Base-by-base conservation (phyloP, 768 basidiomycete genomes). In the Rossbeevera mucosa region DNA sequence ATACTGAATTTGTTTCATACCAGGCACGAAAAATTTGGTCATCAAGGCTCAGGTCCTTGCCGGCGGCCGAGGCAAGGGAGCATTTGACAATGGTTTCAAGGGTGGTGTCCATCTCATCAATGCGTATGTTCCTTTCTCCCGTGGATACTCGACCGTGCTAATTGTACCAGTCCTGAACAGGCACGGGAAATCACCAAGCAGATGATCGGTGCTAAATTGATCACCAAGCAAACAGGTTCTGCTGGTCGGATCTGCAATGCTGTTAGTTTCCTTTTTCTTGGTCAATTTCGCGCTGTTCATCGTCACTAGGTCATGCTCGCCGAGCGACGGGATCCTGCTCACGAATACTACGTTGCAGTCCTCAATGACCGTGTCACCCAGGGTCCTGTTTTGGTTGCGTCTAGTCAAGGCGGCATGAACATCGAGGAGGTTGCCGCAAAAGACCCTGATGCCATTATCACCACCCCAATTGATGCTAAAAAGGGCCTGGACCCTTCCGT, bases 1-100 rank as follows among this genome's bases (percentile, higher is more conserved):
- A 25, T 3, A 24, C 36, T 22, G 13, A 44, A 24, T 21, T 51
- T 50, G 48, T 45, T 52, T 38, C 45, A 16, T 3, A 33, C 31
- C 64, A 95, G 92, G 83, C 56, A 76, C 76, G 28, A 77, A 86
- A 50, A 81, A 82, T 56, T 85, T 95, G 48, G 95, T 99, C 29
- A 94, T 99, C 73, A 98, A 98, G 74, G 96, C 96, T 33, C 96
- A 99, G 71, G 96, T 99, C 7, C 86, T 99, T 50, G 96, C 96
- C 58, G 96, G 96, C 63, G 96, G 96, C 57, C 86, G 96, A 65
- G 96, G 96, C 62, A 98, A 98, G 80, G 96, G 96, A 33, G 86
- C 87, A 62, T 99, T 99, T 63, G 85, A 93, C 74, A 92, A 82
- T 68, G 96, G 96, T 16, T 84, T 98, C 70, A 88, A 97, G 71